Evolutionary conservation across 1,284 basidiomycete species (phyloP), one percentile per base, ranked within the genome.

Genomic region (Cutaneotrichosporon daszewskae): DNA sequence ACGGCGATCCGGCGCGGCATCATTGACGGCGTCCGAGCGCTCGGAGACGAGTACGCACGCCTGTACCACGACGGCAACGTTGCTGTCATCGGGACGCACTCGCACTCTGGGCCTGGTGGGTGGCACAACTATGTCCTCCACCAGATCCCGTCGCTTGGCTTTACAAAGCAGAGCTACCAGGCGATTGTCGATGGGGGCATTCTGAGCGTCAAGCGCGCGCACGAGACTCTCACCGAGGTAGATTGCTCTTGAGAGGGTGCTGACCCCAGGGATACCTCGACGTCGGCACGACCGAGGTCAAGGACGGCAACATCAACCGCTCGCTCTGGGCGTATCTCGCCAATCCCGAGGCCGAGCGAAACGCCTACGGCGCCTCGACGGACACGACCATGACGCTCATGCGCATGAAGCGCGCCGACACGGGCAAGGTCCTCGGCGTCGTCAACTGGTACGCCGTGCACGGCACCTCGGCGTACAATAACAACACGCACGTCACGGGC

Each of bases 271-370:
- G 49, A 2, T 17, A 19, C 22, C 28, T 42, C 22, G 37, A 40
- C 31, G 33, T 51, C 26, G 49, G 44, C 16, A 33, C 25, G 6
- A 35, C 37, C 11, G 38, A 43, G 4, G 49, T 51, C 33, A 32
- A 33, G 31, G 44, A 51, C 26, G 44, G 44, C 3, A 43, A 40
- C 31, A 51, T 51, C 37, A 51, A 51, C 41, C 49, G 49, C 14
- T 40, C 37, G 1, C 41, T 43, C 0, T 47, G 14, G 9, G 44
- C 49, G 25, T 51, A 51, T 33, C 37, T 46, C 16, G 29, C 28
- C 28, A 51, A 51, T 27, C 49, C 49, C 11, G 18, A 46, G 34
- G n/a, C 36, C 5, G 49, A 51, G 41, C 41, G 44, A 11, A 25
- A 40, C 25, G 9, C 29, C 17, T 51, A 51, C 34, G 16, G 0